Evolutionary conservation across 805 yeast species (phyloP).

Genomic region (Candida dajiaensis): DNA sequence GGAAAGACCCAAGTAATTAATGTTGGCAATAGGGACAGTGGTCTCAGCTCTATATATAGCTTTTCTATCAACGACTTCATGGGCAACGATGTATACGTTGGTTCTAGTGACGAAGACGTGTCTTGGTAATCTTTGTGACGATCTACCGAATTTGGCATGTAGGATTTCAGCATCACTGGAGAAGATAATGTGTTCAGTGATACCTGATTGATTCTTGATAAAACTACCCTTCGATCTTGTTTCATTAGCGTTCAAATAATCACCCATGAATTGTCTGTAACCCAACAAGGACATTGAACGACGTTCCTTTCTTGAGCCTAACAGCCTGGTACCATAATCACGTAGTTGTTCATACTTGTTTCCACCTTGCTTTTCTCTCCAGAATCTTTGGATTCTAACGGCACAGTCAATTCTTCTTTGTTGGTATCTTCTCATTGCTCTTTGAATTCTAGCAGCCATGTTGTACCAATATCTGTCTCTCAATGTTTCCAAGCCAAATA

Average conservation of each 20-base stretch:
- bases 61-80: constrained; percentile 59
- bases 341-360: constrained; percentile 79
- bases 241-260: constrained; percentile 81
- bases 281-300: constrained; percentile 85
- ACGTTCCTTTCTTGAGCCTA: constrained; percentile 79
- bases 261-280: constrained; percentile 89
- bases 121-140: constrained; percentile 73
- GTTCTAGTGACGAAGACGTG: constrained; percentile 62
- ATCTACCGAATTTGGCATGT: constrained; percentile 85
- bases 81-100: constrained; percentile 65
- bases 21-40: constrained; percentile 50
- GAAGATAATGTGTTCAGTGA: constrained; percentile 65
- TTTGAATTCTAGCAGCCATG: constrained; percentile 96
- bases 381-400: constrained; percentile 67
- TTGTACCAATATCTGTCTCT: constrained; percentile 96
- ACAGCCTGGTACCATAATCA: constrained; percentile 70
- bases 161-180: constrained; percentile 79
- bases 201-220: constrained; percentile 61
- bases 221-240: constrained; percentile 72
- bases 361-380: constrained; percentile 77
- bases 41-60: constrained; percentile 57
- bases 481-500: constrained; percentile 93
- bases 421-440: constrained; percentile 88
- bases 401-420: constrained; percentile 86
- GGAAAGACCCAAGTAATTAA: constrained; percentile 63